Percentiles rank a stretch among this genome's conserved stretches.
Conservation (phyloP, 2,329 filamentous ascomycete species). For the Scedosporium apiospermum region DNA sequence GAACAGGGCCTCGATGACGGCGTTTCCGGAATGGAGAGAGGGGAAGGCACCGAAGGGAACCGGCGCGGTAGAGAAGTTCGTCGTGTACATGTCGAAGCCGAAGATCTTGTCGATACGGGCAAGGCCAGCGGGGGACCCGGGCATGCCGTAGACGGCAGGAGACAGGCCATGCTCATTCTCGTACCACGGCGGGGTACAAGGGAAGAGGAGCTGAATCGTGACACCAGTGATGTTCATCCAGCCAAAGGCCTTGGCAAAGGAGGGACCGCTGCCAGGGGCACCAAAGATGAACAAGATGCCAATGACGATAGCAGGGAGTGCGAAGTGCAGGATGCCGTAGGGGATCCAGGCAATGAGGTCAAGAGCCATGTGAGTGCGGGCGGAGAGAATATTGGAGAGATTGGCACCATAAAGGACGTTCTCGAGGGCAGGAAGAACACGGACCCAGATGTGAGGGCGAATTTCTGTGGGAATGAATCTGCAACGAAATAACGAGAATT, state of each 20-base stretch:
- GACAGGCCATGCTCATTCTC: slow-evolving; percentile 87
- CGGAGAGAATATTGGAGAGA: slow-evolving; percentile 88
- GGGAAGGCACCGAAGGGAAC: slow-evolving; percentile 94
- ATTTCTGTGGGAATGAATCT: slow-evolving; percentile 87
- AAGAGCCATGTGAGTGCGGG: slow-evolving; percentile 72
- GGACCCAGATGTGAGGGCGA: slow-evolving; percentile 89
- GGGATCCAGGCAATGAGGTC: slow-evolving; percentile 89
- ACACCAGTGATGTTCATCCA: slow-evolving; percentile 89
- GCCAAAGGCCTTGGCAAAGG: slow-evolving; percentile 80
- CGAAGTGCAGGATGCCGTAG: slow-evolving; percentile 87
- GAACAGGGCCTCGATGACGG: slow-evolving; percentile 82
- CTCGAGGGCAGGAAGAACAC: slow-evolving; percentile 85
- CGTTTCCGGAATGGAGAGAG: slow-evolving; percentile 81
- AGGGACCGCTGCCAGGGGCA: slow-evolving; percentile 73
- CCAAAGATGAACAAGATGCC: slow-evolving; percentile 78
- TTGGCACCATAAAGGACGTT: slow-evolving; percentile 96
- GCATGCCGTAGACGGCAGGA: slow-evolving; percentile 86
- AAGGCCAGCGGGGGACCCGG: slow-evolving; percentile 79
- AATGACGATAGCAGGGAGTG: slow-evolving; percentile 71
- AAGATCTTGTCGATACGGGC: slow-evolving; percentile 84
- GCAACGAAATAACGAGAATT: slow-evolving; percentile 3
- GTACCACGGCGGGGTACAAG: slow-evolving; percentile 94
- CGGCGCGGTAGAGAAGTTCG: slow-evolving; percentile 80
- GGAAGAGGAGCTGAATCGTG: slow-evolving; percentile 79
- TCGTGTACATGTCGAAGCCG: slow-evolving; percentile 86